phyloP scores from a whole-genome alignment of 768 basidiomycete species.

The Lyophyllum atratum region DNA sequence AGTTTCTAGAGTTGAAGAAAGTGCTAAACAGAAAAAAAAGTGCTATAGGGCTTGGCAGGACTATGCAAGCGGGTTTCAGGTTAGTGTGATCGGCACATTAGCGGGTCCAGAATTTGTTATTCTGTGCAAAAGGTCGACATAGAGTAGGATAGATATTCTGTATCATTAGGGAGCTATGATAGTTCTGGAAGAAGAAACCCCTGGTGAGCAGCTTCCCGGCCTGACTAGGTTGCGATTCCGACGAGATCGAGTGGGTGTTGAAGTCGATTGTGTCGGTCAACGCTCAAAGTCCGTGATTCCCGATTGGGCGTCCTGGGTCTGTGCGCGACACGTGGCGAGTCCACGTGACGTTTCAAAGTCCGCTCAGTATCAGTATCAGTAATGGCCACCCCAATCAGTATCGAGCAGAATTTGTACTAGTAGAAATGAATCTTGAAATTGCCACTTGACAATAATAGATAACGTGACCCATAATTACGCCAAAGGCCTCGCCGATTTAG shows the following conservation, averaged over 20 bases:
- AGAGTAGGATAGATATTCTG: background rate
- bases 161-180: too few relatives aligned
- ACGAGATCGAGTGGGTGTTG: too few relatives aligned
- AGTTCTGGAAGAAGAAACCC: too few relatives aligned
- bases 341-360: background rate
- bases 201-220: too few relatives aligned
- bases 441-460: conserved; percentile 7
- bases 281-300: too few relatives aligned
- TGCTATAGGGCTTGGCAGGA: background rate
- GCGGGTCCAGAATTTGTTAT: background rate
- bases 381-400: background rate
- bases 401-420: too few relatives aligned
- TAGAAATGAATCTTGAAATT: too few relatives aligned
- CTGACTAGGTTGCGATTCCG: too few relatives aligned
- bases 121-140: background rate
- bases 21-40: background rate
- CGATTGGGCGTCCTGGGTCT: too few relatives aligned
- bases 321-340: background rate
- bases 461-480: conserved; percentile 3
- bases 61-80: background rate
- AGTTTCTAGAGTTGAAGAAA: background rate
- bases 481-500: too few relatives aligned
- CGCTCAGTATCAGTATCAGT: conserved; percentile 2
- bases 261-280: too few relatives aligned
- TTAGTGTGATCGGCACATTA: background rate